Base-by-base conservation (phyloP, 2,329 filamentous ascomycete genomes). In the Cordyceps fumosorosea region DNA sequence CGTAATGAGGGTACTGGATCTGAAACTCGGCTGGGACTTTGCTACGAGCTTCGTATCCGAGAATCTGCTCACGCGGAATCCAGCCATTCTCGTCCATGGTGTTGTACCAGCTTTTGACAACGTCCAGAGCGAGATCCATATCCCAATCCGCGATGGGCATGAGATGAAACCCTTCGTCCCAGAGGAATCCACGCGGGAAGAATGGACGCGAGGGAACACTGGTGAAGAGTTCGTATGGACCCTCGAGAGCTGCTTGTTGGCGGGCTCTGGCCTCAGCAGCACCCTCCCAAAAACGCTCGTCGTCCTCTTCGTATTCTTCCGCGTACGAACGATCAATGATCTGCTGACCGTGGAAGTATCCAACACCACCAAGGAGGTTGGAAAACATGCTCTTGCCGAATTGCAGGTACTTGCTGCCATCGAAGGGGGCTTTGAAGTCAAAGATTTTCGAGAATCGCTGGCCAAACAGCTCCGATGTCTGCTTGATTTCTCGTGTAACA, bases 111-210 rank as follows among this genome's bases (percentile, higher is more conserved):
- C 91, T 96, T 77, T 89, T 90, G 65, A 98, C 84, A 66, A 99
- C 91, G 65, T 97, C 91, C 34, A 89, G 78, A 3, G 90, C 87
- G 57, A 98, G 82, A 70, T 97, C 93, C 58, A 92, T 85, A 72
- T 99, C 95, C 90, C 93, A 99, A 67, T 99, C 93, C 22, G 91
- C 84, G 60, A 99, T 88, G 1, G 93, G 93, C 54, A 96, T 80
- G 42, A 99, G 80, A 71, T 99, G 95, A 76, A 98, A 99, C 0
- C 95, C 95, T 74, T 99, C 95, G 69, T 99, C 95, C 95, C 95
- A 99, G 4, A 98, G 81, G 73, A 99, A 99, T 0, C 95, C 95
- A 64, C 95, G 84, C 1, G 95, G 95, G 76, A 99, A 99, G 79
- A 99, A 99, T 0, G 95, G 90, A 5, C 95, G 83, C 10, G 93